These are phyloP conservation scores for Umbelopsis ramanniana DNA, from an alignment of 192 early-diverging fungal genomes.

Conservation along the genomic window DNA sequence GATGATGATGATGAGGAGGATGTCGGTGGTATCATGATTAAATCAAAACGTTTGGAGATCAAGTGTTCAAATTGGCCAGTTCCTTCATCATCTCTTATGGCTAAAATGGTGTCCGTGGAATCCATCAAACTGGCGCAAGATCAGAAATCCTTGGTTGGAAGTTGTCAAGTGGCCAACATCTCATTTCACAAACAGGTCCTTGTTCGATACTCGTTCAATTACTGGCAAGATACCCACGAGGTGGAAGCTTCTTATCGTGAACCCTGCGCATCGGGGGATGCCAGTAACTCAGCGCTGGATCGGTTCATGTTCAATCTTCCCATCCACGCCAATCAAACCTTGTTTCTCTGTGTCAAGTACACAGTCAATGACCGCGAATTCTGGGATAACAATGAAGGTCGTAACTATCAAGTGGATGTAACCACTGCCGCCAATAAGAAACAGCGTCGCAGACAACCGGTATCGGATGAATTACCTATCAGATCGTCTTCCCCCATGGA, in stretches of 20 bases:
- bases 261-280: slow-evolving; percentile 53
- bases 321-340: slow-evolving; percentile 45
- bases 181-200: slow-evolving; percentile 82
- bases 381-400: slow-evolving; percentile 95
- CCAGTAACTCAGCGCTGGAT: slow-evolving; percentile 55
- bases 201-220: slow-evolving; percentile 83
- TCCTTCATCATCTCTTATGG: slow-evolving; percentile 34
- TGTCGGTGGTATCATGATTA: background rate
- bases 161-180: slow-evolving; percentile 81
- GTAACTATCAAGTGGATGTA: slow-evolving; percentile 78
- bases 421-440: background rate
- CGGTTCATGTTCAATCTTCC: slow-evolving; percentile 73
- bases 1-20: slow-evolving; percentile 30
- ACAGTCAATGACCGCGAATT: slow-evolving; percentile 69
- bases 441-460: background rate
- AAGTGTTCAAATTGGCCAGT: slow-evolving; percentile 35
- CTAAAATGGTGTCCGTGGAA: slow-evolving; percentile 63
- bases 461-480: slow-evolving; percentile 15
- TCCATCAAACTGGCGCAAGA: slow-evolving; percentile 43
- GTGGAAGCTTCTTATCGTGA: slow-evolving; percentile 64
- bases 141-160: slow-evolving; percentile 47
- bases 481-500: background rate
- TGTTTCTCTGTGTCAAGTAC: slow-evolving; percentile 72
- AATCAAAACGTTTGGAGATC: too few relatives aligned
- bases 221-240: slow-evolving; percentile 79